Percentiles rank a stretch among this genome's conserved stretches.
Evolutionary conservation across 768 basidiomycete species (phyloP).

Genomic region (Phylloporus rhodoxanthus): DNA sequence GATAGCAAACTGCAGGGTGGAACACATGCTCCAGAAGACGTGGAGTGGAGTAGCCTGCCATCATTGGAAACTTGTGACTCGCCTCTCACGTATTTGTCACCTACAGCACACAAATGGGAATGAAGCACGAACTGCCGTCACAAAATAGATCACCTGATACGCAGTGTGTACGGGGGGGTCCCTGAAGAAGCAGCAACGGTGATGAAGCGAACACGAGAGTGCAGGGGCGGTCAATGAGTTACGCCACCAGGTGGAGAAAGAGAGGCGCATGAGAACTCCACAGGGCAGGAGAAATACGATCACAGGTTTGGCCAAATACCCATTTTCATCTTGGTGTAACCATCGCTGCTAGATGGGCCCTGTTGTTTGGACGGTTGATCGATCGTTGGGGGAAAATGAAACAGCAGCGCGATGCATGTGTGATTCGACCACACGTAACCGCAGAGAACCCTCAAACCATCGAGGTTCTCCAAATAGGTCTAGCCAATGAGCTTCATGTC

Average conservation of each 20-base stretch:
- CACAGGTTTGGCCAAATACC: not conserved
- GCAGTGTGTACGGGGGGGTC: not conserved
- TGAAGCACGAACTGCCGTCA: not conserved
- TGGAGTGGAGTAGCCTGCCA: not conserved
- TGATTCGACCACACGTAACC: not conserved
- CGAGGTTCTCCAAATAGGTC: not conserved
- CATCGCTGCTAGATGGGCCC: not conserved
- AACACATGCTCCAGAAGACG: not conserved
- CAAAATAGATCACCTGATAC: not conserved
- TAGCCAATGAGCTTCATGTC: not conserved
- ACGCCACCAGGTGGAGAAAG: not conserved
- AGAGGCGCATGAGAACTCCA: not conserved
- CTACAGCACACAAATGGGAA: not conserved
- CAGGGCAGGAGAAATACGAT: not conserved
- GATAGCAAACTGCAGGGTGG: not conserved
- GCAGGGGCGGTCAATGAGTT: not conserved
- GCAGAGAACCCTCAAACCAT: not conserved
- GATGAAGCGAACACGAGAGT: not conserved
- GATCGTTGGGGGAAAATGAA: not conserved
- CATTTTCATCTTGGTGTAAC: not conserved
- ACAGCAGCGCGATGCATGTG: not conserved
- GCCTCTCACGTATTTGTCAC: not conserved
- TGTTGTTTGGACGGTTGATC: not conserved
- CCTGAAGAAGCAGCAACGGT: not conserved
- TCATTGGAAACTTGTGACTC: not conserved